A percentile compares a stretch with the other conserved stretches of the same genome.
phyloP scores from a whole-genome alignment of 1,284 basidiomycete species.

The Gymnopus androsaceus region DNA sequence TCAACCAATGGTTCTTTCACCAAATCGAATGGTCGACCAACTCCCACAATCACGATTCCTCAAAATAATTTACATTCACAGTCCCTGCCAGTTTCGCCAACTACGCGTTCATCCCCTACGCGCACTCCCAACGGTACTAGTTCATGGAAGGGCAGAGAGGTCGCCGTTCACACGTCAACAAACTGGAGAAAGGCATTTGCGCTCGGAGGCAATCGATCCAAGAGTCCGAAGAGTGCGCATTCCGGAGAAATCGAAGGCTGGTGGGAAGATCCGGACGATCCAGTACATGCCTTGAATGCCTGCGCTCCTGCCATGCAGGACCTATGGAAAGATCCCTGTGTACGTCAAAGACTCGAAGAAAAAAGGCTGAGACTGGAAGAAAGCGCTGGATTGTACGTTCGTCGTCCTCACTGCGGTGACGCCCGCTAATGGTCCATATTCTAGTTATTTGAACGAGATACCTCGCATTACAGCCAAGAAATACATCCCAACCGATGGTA shows the following conservation, averaged over 20 bases:
- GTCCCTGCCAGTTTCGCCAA: conserved; percentile 38
- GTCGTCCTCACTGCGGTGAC: conserved; percentile 15
- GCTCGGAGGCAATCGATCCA: conserved; percentile 56
- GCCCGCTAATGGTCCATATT: conserved; percentile 18
- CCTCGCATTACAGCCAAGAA: conserved; percentile 74
- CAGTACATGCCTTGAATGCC: conserved; percentile 66
- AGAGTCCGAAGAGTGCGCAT: conserved; percentile 65
- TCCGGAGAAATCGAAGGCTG: conserved; percentile 72
- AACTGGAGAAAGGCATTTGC: conserved; percentile 77
- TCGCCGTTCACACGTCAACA: conserved; percentile 60
- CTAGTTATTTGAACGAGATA: conserved; percentile 78
- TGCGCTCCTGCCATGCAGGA: conserved; percentile 65
- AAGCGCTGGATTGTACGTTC: conserved; percentile 76
- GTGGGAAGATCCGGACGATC: conserved; percentile 83
- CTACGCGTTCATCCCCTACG: conserved; percentile 10
- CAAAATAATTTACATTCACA: conserved; percentile 33
- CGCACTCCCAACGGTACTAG: conserved; percentile 33
- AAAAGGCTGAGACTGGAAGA: conserved; percentile 71
- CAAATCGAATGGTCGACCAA: conserved; percentile 41
- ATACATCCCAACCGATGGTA: conserved; percentile 79
- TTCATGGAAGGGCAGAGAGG: conserved; percentile 48
- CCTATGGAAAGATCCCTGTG: conserved; percentile 70
- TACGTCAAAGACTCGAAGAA: conserved; percentile 61
- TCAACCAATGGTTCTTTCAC: conserved; percentile 15
- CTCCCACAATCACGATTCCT: conserved; percentile 52